Conservation (phyloP, 2,329 filamentous ascomycete genomes). For the Alternaria ethzedia region DNA sequence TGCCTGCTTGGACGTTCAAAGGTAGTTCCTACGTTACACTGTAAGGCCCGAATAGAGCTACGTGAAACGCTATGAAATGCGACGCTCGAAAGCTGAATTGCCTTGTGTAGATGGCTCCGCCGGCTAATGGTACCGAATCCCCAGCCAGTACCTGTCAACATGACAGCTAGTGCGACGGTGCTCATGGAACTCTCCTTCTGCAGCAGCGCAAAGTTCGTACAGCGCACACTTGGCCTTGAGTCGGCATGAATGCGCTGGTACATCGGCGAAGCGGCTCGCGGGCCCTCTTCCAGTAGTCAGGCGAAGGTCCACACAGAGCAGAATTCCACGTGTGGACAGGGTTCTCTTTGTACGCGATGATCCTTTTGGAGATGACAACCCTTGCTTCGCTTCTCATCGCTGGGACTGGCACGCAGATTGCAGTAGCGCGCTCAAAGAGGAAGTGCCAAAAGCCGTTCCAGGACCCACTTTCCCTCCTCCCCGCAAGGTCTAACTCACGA, state of each 20-base stretch:
- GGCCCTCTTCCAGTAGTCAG: slow-evolving; percentile 32
- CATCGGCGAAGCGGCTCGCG: slow-evolving; percentile 26
- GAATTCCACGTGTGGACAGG: slow-evolving; percentile 47
- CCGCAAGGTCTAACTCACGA: slow-evolving; percentile 43
- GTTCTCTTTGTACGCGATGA: slow-evolving; percentile 37
- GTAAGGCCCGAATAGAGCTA: slow-evolving; percentile 16
- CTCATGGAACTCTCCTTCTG: slow-evolving; percentile 12
- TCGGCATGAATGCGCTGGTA: slow-evolving; percentile 17
- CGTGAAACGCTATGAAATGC: slow-evolving; percentile 39
- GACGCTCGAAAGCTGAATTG: slow-evolving; percentile 34
- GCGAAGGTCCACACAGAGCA: slow-evolving; percentile 27
- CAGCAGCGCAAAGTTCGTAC: slow-evolving; percentile 11
- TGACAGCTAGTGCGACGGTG: slow-evolving; percentile 23
- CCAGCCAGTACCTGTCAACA: slow-evolving; percentile 20
- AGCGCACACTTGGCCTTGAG: slow-evolving; percentile 10
- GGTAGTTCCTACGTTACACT: slow-evolving; percentile 14
- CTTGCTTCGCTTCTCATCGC: slow-evolving; percentile 47
- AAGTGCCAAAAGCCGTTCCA: slow-evolving; percentile 34
- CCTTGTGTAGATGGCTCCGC: slow-evolving; percentile 26
- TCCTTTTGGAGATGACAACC: slow-evolving; percentile 29
- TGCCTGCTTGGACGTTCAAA: slow-evolving; percentile 21
- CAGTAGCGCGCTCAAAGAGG: slow-evolving; percentile 40
- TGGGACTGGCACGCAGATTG: slow-evolving; percentile 44
- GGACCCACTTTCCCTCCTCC: slow-evolving; percentile 45
- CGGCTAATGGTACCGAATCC: slow-evolving; percentile 34